Conservation (phyloP, 2,329 filamentous ascomycete species). For the Dendryphion nanum region DNA sequence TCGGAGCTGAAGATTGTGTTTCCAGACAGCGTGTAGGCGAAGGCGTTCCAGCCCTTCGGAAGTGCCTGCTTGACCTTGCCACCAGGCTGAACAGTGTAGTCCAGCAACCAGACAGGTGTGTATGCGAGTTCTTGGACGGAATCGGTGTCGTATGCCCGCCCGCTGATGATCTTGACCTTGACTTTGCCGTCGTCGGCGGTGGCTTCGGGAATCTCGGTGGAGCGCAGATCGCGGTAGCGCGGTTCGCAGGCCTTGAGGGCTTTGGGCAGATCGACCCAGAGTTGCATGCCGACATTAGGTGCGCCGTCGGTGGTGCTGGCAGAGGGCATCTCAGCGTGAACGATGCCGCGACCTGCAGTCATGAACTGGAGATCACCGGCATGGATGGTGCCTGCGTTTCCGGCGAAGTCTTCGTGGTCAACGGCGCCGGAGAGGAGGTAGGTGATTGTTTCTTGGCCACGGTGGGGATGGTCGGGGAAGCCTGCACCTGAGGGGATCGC, state of each 20-base stretch:
- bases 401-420: constrained; percentile 90
- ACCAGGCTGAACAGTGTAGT: constrained; percentile 77
- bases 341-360: constrained; percentile 88
- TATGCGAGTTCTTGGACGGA: constrained; percentile 88
- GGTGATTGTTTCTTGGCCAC: constrained; percentile 86
- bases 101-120: constrained; percentile 94
- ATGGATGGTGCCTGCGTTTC: constrained; percentile 78
- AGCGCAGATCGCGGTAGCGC: constrained; percentile 81
- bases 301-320: constrained; percentile 75
- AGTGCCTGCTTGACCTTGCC: constrained; percentile 73
- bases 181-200: constrained; percentile 71
- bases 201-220: constrained; percentile 75
- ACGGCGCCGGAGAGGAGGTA: constrained; percentile 84
- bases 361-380: constrained; percentile 96
- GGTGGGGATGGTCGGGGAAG: constrained; percentile 82
- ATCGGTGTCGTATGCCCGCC: constrained; percentile 79
- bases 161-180: constrained; percentile 85
- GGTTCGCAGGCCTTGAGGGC: constrained; percentile 86
- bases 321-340: constrained; percentile 93
- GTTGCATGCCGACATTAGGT: constrained; percentile 82
- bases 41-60: constrained; percentile 83
- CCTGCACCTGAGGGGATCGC: constrained; percentile 74
- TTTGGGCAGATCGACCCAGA: constrained; percentile 90
- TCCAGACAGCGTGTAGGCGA: constrained; percentile 81
- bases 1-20: constrained; percentile 56